Percentiles rank a stretch among this genome's conserved stretches.
Conservation (phyloP, 257 asterid species). For the Euphrasia confusa region DNA sequence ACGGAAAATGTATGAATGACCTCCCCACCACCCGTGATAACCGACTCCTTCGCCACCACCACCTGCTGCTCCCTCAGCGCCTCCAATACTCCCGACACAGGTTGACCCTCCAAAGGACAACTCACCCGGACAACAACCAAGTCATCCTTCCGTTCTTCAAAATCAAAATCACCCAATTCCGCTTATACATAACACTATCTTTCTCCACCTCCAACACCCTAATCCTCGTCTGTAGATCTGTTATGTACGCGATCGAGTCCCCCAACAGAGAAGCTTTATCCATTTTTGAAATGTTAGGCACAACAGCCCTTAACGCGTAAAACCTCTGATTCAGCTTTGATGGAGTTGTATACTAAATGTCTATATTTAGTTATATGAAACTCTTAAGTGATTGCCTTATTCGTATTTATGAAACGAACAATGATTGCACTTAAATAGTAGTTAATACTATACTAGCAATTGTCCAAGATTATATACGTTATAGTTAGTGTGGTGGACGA, state of each 20-base stretch:
- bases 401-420: no score
- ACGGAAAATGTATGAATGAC: conserved; percentile 74
- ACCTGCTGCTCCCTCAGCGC: conserved; percentile 69
- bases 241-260: conserved; percentile 73
- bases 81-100: conserved; percentile 59
- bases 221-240: conserved; percentile 73
- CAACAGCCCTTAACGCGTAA: conserved; percentile 79
- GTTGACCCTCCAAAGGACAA: conserved; percentile 69
- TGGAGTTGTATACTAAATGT: no score
- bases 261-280: conserved; percentile 89
- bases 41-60: conserved; percentile 48
- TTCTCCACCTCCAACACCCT: conserved; percentile 61
- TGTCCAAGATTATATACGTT: no score
- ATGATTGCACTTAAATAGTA: no score
- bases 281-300: conserved; percentile 89
- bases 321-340: conserved; percentile 84
- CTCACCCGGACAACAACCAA: conserved; percentile 56
- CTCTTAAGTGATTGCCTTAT: no score
- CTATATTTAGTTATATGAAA: no score
- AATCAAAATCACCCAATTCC: conserved; percentile 45
- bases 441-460: no score
- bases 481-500: no score
- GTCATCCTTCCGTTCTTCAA: conserved; percentile 62
- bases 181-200: conserved; percentile 23
- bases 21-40: conserved; percentile 56